A percentile compares a stretch with the other conserved stretches of the same genome.
Evolutionary conservation across 257 asterid genomes (phyloP).

Genomic region (Fraxinus pennsylvanica): DNA sequence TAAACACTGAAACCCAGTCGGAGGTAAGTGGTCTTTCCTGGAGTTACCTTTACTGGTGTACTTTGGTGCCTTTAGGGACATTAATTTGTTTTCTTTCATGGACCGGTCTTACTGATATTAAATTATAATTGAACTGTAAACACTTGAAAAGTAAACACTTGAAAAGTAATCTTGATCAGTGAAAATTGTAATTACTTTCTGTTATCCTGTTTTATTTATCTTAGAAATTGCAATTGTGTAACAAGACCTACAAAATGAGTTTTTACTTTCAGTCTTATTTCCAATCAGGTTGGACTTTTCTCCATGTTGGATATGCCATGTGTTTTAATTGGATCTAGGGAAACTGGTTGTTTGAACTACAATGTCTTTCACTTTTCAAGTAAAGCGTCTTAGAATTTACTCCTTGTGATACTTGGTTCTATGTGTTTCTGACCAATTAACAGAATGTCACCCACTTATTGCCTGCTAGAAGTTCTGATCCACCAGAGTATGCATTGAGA

Average conservation of each 20-base stretch:
- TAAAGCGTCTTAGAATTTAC: not conserved
- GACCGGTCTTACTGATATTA: not conserved
- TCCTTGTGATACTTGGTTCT: not conserved
- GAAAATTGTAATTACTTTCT: not conserved
- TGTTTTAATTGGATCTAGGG: not conserved
- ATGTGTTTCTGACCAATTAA: not conserved
- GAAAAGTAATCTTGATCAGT: slow-evolving; percentile 22
- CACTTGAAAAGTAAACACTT: slow-evolving; percentile 11
- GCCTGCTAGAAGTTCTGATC: not conserved
- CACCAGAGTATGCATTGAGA: not conserved
- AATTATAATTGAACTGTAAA: not conserved
- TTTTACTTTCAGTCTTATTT: not conserved
- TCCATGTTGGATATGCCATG: not conserved
- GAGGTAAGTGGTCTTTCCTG: slow-evolving; percentile 55
- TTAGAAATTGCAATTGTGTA: not conserved
- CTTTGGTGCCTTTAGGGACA: not conserved
- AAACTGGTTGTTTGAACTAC: not conserved
- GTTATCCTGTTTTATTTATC: slow-evolving; percentile 1
- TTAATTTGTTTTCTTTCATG: slow-evolving; percentile 10
- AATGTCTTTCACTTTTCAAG: not conserved
- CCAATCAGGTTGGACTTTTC: not conserved
- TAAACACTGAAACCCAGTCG: slow-evolving; percentile 76
- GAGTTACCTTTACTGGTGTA: slow-evolving; percentile 6
- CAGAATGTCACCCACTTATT: not conserved
- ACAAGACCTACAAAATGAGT: not conserved